These are phyloP conservation scores for Fusarium udum DNA, from an alignment of 2,329 filamentous ascomycete species.

Conservation along the genomic window DNA sequence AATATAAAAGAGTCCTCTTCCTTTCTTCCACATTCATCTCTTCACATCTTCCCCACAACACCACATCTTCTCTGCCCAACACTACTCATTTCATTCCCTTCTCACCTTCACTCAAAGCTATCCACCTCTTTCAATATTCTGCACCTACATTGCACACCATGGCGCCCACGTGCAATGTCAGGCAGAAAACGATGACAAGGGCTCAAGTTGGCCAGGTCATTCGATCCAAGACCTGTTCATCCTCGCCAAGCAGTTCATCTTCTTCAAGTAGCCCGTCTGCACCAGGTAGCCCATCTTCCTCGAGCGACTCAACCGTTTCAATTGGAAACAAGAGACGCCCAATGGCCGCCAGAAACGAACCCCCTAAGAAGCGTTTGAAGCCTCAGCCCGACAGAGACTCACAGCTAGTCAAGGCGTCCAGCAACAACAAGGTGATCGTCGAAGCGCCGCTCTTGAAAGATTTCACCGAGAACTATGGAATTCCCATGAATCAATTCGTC, in stretches of 20 bases:
- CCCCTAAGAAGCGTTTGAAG: not conserved
- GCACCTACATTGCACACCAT: not conserved
- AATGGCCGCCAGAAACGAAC: not conserved
- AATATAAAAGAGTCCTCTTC: not conserved
- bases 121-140: not conserved
- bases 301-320: not conserved
- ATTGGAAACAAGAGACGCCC: not conserved
- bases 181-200: not conserved
- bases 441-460: constrained; percentile 21
- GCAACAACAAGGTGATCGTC: not conserved
- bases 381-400: not conserved
- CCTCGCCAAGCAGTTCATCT: not conserved
- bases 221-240: not conserved
- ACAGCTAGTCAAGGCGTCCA: not conserved
- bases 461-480: constrained; percentile 17
- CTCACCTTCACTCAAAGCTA: not conserved
- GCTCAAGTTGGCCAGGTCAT: not conserved
- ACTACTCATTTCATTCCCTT: not conserved
- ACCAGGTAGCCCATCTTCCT: not conserved
- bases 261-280: not conserved
- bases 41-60: not conserved
- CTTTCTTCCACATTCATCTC: not conserved
- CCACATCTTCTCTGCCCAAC: not conserved
- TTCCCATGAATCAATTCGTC: constrained; percentile 18
- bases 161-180: not conserved